Evolutionary conservation across 345 rosid species (phyloP).

Genomic region (Rhizophora apiculata): DNA sequence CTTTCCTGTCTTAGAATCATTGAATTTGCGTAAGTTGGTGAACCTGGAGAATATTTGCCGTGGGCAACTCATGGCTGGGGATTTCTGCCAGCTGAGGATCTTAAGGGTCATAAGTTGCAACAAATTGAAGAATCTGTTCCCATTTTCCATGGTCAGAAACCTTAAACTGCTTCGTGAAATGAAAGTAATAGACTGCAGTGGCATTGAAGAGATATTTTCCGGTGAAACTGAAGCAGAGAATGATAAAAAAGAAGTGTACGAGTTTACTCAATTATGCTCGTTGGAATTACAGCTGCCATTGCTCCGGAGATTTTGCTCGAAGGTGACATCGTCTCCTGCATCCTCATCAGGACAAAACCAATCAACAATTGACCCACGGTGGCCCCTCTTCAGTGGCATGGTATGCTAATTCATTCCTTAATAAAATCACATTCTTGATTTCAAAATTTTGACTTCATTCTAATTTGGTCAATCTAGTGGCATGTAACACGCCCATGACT

Average conservation of each 20-base stretch:
- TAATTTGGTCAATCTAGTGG: too few relatives aligned
- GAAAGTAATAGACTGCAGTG: slow-evolving; percentile 13
- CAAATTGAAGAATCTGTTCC: slow-evolving; percentile 20
- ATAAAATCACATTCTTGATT: too few relatives aligned
- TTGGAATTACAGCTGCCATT: background rate
- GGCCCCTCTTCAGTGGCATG: too few relatives aligned
- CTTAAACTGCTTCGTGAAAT: slow-evolving; percentile 18
- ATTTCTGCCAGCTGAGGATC: slow-evolving; percentile 14
- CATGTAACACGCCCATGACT: too few relatives aligned
- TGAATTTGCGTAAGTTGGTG: slow-evolving; percentile 9
- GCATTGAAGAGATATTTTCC: slow-evolving; percentile 16
- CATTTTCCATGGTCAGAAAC: slow-evolving; percentile 12
- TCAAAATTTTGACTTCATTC: too few relatives aligned
- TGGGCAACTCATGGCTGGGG: background rate
- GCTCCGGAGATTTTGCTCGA: too few relatives aligned
- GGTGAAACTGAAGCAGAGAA: background rate
- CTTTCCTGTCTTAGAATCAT: slow-evolving; percentile 22
- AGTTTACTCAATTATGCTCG: slow-evolving; percentile 1
- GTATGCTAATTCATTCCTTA: too few relatives aligned
- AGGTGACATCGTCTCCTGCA: too few relatives aligned
- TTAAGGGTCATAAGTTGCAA: slow-evolving; percentile 14
- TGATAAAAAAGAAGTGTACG: background rate
- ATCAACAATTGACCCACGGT: too few relatives aligned
- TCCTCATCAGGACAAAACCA: too few relatives aligned
- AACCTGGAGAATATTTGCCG: slow-evolving; percentile 24